phyloP scores from a whole-genome alignment of 2,329 filamentous ascomycete genomes.

The Cercospora zeina region DNA sequence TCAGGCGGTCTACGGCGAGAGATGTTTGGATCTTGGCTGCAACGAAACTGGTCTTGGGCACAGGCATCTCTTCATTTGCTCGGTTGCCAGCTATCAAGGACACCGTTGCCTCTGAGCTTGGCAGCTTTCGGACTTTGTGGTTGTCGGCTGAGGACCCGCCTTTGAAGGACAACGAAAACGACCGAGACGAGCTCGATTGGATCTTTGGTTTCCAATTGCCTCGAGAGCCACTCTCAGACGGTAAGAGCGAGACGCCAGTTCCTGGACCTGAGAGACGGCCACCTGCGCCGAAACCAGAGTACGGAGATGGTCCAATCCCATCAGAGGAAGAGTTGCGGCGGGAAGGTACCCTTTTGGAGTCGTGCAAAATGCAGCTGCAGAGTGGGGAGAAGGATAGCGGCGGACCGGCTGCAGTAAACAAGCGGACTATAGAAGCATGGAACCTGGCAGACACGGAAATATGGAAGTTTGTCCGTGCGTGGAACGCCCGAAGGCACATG shows the following conservation, averaged over 20 bases:
- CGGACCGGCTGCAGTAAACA: slow-evolving; percentile 36
- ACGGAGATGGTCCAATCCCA: slow-evolving; percentile 54
- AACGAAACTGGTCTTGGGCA: slow-evolving; percentile 68
- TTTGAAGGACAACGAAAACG: slow-evolving; percentile 39
- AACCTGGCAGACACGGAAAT: slow-evolving; percentile 71
- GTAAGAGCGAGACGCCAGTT: slow-evolving; percentile 59
- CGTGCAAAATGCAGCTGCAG: slow-evolving; percentile 31
- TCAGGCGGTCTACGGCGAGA: slow-evolving; percentile 63
- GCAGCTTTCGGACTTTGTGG: slow-evolving; percentile 71
- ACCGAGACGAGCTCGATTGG: slow-evolving; percentile 73
- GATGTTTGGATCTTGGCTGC: slow-evolving; percentile 76
- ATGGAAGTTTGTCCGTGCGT: slow-evolving; percentile 73
- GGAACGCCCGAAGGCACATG: slow-evolving; percentile 60
- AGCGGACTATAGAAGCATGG: slow-evolving; percentile 52
- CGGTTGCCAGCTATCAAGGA: slow-evolving; percentile 78
- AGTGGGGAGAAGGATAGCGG: slow-evolving; percentile 18
- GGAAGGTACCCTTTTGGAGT: slow-evolving; percentile 58
- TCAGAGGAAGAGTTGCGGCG: slow-evolving; percentile 55
- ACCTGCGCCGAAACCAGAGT: slow-evolving; percentile 47
- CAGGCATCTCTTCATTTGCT: slow-evolving; percentile 61
- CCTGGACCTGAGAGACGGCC: slow-evolving; percentile 59
- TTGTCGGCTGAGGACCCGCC: slow-evolving; percentile 67
- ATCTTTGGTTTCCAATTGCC: slow-evolving; percentile 83
- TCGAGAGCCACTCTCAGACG: slow-evolving; percentile 53
- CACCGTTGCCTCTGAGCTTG: slow-evolving; percentile 69